Percentiles rank a stretch among this genome's conserved stretches.
Evolutionary conservation across 2,329 filamentous ascomycete genomes (phyloP).

Genomic region (Curvularia spicifera): DNA sequence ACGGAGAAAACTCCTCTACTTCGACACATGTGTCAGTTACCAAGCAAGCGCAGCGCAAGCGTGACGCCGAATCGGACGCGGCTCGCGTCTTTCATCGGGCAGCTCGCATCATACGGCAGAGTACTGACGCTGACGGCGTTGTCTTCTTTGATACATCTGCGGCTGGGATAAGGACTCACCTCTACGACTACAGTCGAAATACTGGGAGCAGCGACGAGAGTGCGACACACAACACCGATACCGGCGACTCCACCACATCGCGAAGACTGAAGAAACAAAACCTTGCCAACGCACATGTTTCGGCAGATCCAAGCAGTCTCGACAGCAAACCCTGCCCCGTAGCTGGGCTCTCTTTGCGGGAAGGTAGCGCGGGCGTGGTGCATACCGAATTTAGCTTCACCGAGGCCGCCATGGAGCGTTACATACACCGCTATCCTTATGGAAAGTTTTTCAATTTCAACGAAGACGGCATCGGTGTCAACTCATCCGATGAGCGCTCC

Average conservation of each 20-base stretch:
- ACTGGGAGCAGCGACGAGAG: slow-evolving; percentile 37
- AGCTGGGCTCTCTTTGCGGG: slow-evolving; percentile 31
- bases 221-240: slow-evolving; percentile 41
- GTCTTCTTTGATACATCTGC: slow-evolving; percentile 47
- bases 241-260: slow-evolving; percentile 33
- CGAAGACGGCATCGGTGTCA: slow-evolving; percentile 41
- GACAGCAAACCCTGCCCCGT: slow-evolving; percentile 37
- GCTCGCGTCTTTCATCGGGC: slow-evolving; percentile 46
- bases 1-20: slow-evolving; percentile 11
- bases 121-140: slow-evolving; percentile 43
- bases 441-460: slow-evolving; percentile 48
- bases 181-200: slow-evolving; percentile 28
- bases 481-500: slow-evolving; percentile 42
- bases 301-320: slow-evolving; percentile 8
- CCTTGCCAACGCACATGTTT: slow-evolving; percentile 6
- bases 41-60: slow-evolving; percentile 31
- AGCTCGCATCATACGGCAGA: slow-evolving; percentile 45
- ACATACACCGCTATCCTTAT: slow-evolving; percentile 42
- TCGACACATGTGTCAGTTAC: slow-evolving; percentile 12
- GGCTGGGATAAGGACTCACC: slow-evolving; percentile 35
- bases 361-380: slow-evolving; percentile 25
- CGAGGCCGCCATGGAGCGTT: slow-evolving; percentile 44
- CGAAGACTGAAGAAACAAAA: slow-evolving; percentile 26
- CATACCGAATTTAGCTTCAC: slow-evolving; percentile 42
- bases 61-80: slow-evolving; percentile 31